phyloP scores from a whole-genome alignment of 495 filamentous ascomycete species.

The Podospora bellae-mahoneyi region DNA sequence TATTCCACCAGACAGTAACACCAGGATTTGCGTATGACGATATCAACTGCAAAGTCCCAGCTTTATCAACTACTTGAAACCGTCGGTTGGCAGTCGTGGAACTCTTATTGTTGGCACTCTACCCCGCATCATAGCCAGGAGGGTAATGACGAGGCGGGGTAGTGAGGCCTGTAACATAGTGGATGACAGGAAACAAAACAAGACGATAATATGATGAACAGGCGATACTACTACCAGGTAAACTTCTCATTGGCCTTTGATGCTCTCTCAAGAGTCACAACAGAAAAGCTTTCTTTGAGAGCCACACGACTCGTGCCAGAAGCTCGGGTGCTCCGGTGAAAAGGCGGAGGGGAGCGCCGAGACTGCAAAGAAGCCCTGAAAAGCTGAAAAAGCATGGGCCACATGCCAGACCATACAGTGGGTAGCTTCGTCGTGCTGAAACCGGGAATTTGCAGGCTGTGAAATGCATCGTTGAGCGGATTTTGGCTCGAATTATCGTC shows the following conservation, averaged over 20 bases:
- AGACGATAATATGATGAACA: neutral
- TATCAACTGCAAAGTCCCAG: too few species aligned
- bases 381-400: neutral
- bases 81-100: neutral
- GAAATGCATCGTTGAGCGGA: neutral
- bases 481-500: neutral
- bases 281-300: neutral
- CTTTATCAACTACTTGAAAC: neutral
- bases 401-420: neutral
- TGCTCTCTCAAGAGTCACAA: neutral
- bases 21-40: neutral
- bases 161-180: neutral
- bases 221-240: too few species aligned
- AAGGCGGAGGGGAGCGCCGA: neutral
- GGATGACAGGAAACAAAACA: neutral
- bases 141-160: neutral
- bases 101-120: neutral
- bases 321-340: neutral
- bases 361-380: neutral
- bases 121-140: too few species aligned
- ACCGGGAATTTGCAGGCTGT: neutral
- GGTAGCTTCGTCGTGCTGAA: neutral
- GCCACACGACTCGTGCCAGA: neutral
- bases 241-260: too few species aligned
- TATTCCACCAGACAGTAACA: neutral